Evolutionary conservation across 2,329 filamentous ascomycete genomes (phyloP), one percentile per base, ranked within the genome.

Genomic region (Diaporthe vaccinii): DNA sequence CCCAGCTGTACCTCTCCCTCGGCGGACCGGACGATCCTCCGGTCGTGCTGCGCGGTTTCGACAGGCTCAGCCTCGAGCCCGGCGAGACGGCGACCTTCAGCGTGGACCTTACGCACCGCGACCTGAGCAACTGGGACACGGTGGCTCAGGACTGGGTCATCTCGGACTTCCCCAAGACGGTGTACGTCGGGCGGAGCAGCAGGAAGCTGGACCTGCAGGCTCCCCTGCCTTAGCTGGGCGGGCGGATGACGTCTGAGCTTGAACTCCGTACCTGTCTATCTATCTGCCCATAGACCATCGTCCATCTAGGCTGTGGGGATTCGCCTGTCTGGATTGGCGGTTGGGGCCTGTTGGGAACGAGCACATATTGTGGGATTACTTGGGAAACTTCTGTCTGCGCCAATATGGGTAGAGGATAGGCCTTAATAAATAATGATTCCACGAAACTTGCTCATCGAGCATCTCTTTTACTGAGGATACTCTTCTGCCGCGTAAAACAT

Each of bases 61-160:
- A 97, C 75, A 91, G 95, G 62, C 84, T 98, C 75, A 88, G 87
- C 68, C 92, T 98, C 77, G 87, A 89, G 5, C 89, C 94, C 0
- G 95, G 94, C n/a, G 83, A 91, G 83, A 91, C 89, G 70, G 87
- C 86, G 4, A 90, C 88, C 2, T 97, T 97, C 86, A 87, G 83
- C 0, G 92, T 91, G 0, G 89, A 92, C 22, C 84, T 98, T 73
- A 95, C 92, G 8, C 90, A 96, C 53, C 91, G 95, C 74, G 96
- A 98, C 81, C 79, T 98, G 74, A 95, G 93, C 82, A 97, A 95
- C 86, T 98, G 96, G 96, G 94, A 98, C 79, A 86, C 90, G 0
- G 87, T 81, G 1, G 82, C 85, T n/a, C 96, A 98, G 87, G 93
- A 98, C 86, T 98, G 96, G 96, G 90, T 95, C 61, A 79, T 91